A percentile compares a stretch with the other conserved stretches of the same genome.
These are phyloP conservation scores for Aspergillus carbonarius DNA, from an alignment of 2,329 filamentous ascomycete species.

Conservation along the genomic window DNA sequence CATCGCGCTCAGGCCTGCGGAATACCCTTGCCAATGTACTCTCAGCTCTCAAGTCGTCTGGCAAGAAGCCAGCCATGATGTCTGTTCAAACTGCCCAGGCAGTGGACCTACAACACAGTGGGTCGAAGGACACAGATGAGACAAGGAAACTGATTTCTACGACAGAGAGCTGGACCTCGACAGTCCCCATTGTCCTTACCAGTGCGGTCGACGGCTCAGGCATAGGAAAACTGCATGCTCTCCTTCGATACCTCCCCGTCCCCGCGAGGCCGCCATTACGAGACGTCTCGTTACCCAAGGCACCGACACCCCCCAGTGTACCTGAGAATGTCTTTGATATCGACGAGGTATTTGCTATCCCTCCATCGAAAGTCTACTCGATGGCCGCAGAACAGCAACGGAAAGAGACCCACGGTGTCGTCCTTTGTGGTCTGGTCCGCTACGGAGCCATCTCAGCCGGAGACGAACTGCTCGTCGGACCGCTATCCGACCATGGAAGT, in stretches of 20 bases:
- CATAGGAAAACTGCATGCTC: constrained; percentile 75
- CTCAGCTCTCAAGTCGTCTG: constrained; percentile 72
- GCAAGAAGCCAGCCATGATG: constrained; percentile 72
- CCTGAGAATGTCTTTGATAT: constrained; percentile 76
- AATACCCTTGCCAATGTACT: constrained; percentile 71
- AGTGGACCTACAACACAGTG: constrained; percentile 58
- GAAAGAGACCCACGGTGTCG: constrained; percentile 58
- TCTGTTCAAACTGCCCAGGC: constrained; percentile 45
- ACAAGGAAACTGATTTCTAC: constrained; percentile 56
- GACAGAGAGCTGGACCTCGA: constrained; percentile 42
- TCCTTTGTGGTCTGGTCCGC: constrained; percentile 82
- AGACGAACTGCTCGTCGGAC: constrained; percentile 75
- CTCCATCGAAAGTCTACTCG: constrained; percentile 59
- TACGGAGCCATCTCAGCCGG: constrained; percentile 76
- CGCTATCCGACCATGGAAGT: constrained; percentile 62
- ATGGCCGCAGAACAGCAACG: constrained; percentile 40
- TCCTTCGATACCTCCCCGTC: constrained; percentile 74
- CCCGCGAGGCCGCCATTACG: constrained; percentile 45
- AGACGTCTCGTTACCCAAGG: constrained; percentile 19
- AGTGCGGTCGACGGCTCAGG: constrained; percentile 84
- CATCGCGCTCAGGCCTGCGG: constrained; percentile 69
- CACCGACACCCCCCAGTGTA: constrained; percentile 42
- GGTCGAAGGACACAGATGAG: constrained; percentile 56
- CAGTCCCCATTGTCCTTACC: constrained; percentile 82
- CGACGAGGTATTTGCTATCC: constrained; percentile 82